Percentiles rank a stretch among this genome's conserved stretches.
Evolutionary conservation across 2,329 filamentous ascomycete genomes (phyloP).

Genomic region (Zymoseptoria ardabiliae): DNA sequence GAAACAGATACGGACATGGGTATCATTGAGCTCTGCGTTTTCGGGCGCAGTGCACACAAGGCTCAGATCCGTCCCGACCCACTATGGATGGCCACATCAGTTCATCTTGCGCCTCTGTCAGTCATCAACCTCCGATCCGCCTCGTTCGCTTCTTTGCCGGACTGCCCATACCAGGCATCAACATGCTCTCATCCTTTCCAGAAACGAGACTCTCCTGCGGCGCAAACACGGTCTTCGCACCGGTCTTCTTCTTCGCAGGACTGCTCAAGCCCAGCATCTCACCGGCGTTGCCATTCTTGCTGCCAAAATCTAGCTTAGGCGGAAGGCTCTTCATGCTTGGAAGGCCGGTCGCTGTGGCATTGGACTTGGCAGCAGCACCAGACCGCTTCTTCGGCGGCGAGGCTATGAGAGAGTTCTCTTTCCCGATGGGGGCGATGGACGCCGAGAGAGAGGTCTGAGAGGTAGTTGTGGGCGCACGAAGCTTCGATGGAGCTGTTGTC

Average conservation of each 20-base stretch:
- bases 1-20: neutral
- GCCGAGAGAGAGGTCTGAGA: conserved; percentile 1
- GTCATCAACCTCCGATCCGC: neutral
- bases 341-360: conserved; percentile 2
- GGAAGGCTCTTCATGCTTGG: conserved; percentile 9
- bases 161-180: conserved; percentile 14
- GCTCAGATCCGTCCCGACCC: neutral
- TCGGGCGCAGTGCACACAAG: neutral
- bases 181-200: conserved; percentile 8
- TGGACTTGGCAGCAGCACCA: conserved; percentile 4
- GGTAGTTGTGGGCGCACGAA: conserved; percentile 15
- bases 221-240: conserved; percentile 13
- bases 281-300: conserved; percentile 3
- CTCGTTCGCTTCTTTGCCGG: conserved; percentile 22
- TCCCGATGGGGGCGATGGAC: conserved; percentile 12
- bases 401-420: conserved; percentile 22
- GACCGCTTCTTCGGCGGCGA: conserved; percentile 26
- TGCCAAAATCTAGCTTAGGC: conserved; percentile 22
- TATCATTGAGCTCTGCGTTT: neutral
- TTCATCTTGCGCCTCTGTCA: neutral
- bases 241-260: conserved; percentile 30
- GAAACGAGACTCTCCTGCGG: conserved; percentile 15
- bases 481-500: conserved; percentile 15
- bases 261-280: conserved; percentile 2
- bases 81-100: neutral